phyloP scores from a whole-genome alignment of 2,329 filamentous ascomycete species.

The Microdochium trichocladiopsis region DNA sequence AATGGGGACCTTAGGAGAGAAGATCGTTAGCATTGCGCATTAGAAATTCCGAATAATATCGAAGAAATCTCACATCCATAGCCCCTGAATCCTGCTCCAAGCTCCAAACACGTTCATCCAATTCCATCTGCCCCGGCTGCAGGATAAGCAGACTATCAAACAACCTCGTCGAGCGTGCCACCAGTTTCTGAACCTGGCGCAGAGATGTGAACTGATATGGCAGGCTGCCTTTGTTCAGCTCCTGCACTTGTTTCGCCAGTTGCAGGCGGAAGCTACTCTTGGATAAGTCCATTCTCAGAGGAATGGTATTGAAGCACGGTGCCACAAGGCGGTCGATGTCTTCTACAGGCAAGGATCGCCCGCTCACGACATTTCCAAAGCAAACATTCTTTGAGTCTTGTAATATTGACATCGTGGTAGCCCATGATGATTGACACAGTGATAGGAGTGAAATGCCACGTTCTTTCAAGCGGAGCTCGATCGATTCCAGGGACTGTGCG shows the following conservation, averaged over 20 bases:
- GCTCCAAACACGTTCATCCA: constrained; percentile 49
- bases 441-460: constrained; percentile 58
- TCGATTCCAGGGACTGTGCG: constrained; percentile 25
- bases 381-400: constrained; percentile 60
- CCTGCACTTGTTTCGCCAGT: constrained; percentile 53
- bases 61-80: constrained; percentile 59
- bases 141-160: constrained; percentile 80
- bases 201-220: constrained; percentile 70
- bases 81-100: constrained; percentile 48
- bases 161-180: constrained; percentile 39
- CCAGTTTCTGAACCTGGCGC: constrained; percentile 57
- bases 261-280: constrained; percentile 41
- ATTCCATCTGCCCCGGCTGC: constrained; percentile 55
- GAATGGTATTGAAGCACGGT: constrained; percentile 88
- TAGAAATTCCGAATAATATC: neutral
- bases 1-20: constrained; percentile 51
- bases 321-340: constrained; percentile 69
- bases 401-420: constrained; percentile 51
- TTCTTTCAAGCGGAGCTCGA: constrained; percentile 42
- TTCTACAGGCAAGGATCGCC: constrained; percentile 60
- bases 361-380: constrained; percentile 82
- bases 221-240: constrained; percentile 53
- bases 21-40: constrained; percentile 10
- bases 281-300: constrained; percentile 53
- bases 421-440: constrained; percentile 68